These are phyloP conservation scores for Rhinocladiella similis DNA, from an alignment of 2,329 filamentous ascomycete species.

Conservation along the genomic window DNA sequence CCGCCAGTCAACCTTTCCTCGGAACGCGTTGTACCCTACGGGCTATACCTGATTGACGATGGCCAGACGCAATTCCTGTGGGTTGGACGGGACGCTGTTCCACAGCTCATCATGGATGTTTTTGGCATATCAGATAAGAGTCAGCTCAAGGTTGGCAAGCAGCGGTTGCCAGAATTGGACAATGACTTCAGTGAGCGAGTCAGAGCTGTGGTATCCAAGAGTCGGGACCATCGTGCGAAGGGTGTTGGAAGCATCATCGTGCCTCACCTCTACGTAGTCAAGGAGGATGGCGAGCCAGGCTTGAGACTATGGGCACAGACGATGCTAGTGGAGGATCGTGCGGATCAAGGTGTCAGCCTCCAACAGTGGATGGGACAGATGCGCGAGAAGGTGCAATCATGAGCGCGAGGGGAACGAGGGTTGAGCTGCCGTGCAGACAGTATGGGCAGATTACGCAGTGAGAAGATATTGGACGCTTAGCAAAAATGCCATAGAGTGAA, in stretches of 20 bases:
- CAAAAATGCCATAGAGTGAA: conserved; percentile 14
- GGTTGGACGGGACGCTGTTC: conserved; percentile 90
- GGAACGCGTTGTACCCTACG: conserved; percentile 82
- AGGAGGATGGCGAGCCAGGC: conserved; percentile 93
- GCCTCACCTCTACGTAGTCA: conserved; percentile 88
- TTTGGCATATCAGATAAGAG: conserved; percentile 84
- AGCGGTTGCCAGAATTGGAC: conserved; percentile 79
- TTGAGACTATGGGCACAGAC: conserved; percentile 97
- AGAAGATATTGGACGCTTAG: conserved; percentile 3
- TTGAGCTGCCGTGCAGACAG: conserved; percentile 13
- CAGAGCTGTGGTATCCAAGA: conserved; percentile 87
- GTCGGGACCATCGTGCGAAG: conserved; percentile 78
- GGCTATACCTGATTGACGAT: conserved; percentile 94
- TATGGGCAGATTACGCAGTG: conserved; percentile 24
- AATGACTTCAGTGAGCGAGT: conserved; percentile 97
- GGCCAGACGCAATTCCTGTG: conserved; percentile 97
- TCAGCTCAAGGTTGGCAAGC: conserved; percentile 88
- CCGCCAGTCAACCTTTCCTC: conserved; percentile 83
- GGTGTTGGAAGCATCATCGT: conserved; percentile 92
- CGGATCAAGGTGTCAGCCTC: conserved; percentile 89
- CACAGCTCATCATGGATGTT: conserved; percentile 82
- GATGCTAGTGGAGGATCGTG: conserved; percentile 87
- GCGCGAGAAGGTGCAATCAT: conserved; percentile 80
- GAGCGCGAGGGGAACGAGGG: background rate
- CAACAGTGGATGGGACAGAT: conserved; percentile 90